These are phyloP conservation scores for Fraxinus anomala DNA, from an alignment of 257 asterid genomes.

Conservation along the genomic window DNA sequence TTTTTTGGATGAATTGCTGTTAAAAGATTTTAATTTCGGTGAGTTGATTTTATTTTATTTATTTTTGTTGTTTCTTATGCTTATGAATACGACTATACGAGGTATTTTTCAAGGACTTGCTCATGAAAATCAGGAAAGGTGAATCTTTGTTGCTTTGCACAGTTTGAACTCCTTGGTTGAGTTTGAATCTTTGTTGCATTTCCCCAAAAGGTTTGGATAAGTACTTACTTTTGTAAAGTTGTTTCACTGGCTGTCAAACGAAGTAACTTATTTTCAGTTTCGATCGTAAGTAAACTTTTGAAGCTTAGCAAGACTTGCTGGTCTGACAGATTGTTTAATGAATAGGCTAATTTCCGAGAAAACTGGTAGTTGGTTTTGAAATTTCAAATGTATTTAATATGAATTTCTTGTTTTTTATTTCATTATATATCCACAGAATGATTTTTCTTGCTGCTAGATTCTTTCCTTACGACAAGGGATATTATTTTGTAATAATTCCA, in stretches of 20 bases:
- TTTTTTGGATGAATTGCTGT: conserved; percentile 12
- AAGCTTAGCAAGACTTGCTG: background rate
- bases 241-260: background rate
- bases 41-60: background rate
- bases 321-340: background rate
- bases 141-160: background rate
- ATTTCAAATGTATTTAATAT: background rate
- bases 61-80: background rate
- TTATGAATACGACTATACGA: background rate
- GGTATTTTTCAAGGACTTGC: conserved; percentile 5
- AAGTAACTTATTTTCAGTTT: background rate
- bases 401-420: background rate
- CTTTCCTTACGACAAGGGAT: background rate
- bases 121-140: background rate
- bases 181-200: background rate
- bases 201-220: background rate
- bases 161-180: background rate
- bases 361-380: background rate
- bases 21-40: background rate
- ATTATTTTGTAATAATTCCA: background rate
- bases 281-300: no score
- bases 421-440: background rate
- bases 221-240: background rate
- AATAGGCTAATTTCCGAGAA: background rate
- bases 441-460: conserved; percentile 4